Base-by-base conservation (phyloP, 164 flowering plant species). In the Berberis thunbergii region DNA sequence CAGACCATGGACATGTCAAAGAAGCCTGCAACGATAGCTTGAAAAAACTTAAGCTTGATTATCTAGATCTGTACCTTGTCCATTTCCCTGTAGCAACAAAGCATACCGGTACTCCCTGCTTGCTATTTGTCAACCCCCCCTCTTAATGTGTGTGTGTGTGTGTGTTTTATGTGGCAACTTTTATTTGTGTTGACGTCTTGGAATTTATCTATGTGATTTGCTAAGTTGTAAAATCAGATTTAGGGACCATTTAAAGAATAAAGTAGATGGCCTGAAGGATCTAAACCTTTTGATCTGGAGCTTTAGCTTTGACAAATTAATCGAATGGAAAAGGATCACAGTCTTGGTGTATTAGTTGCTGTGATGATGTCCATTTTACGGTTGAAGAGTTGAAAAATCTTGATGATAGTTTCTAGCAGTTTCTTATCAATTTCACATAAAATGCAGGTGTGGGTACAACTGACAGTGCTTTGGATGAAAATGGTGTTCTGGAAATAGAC, bases 1-100 rank as follows among this genome's bases (percentile, higher is more conserved):
- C 98, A 41, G 98, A 92, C 70, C 96, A 87, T 74, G 91, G 96
- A 43, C 98, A 92, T 75, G 97, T 90, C 57, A 41, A 81, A 61
- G 96, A 87, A 73, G 98, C 98, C 45, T 93, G 97, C 59, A 88
- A 89, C 73, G 89, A 83, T 73, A 93, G 98, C 66, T 63, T 93
- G 64, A 85, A 86, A 80, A 89, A 93, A 74, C 90, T 93, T 59
- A 84, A 77, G 71, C 81, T 93, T 1, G 94, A 89, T 45, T 89
- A 89, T 78, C 76, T 93, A 66, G 97, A 93, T 76, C 77, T 93
- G 4, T 93, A 85, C 75, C 87, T 93, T 55, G 77, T 93, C 71
- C 98, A 93, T 84, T 93, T 93, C 59, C 97, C 98, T 43, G 66
- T 93, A 48, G 98, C 97, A 63, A 86, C 88, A 11, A 80, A 58